phyloP scores from a whole-genome alignment of 2,329 filamentous ascomycete genomes.

The Fusarium nelsonii region DNA sequence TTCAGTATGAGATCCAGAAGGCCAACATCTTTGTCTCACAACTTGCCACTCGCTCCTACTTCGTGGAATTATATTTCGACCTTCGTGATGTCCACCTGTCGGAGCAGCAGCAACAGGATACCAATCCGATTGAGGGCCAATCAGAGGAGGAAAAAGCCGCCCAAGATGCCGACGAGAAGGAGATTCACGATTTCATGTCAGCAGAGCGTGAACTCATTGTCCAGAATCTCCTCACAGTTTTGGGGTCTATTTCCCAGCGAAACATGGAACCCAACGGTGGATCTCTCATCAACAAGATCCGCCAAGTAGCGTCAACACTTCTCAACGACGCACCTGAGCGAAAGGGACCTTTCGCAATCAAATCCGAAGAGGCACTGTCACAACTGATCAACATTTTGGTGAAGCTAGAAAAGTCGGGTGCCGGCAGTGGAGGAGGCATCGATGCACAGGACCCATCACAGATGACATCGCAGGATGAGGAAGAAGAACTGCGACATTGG shows the following conservation, averaged over 20 bases:
- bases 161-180: constrained; percentile 58
- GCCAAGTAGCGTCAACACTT: constrained; percentile 84
- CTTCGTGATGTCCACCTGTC: constrained; percentile 74
- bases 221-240: constrained; percentile 79
- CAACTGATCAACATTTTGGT: constrained; percentile 81
- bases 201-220: constrained; percentile 85
- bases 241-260: constrained; percentile 83
- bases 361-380: constrained; percentile 77
- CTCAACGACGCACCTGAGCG: constrained; percentile 69
- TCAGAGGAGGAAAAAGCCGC: constrained; percentile 54
- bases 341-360: constrained; percentile 63
- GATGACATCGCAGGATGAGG: constrained; percentile 72
- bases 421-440: constrained; percentile 48
- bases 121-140: constrained; percentile 52
- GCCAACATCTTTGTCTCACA: constrained; percentile 89
- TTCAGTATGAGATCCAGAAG: constrained; percentile 92
- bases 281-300: constrained; percentile 84
- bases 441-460: constrained; percentile 50
- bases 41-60: constrained; percentile 83
- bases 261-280: constrained; percentile 81
- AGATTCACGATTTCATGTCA: constrained; percentile 74
- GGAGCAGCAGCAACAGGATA: constrained; percentile 57
- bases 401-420: constrained; percentile 75
- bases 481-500: constrained; percentile 82
- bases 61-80: constrained; percentile 88